Evolutionary conservation across 2,329 filamentous ascomycete genomes (phyloP).

Genomic region (Cladosporium sphaerospermum): DNA sequence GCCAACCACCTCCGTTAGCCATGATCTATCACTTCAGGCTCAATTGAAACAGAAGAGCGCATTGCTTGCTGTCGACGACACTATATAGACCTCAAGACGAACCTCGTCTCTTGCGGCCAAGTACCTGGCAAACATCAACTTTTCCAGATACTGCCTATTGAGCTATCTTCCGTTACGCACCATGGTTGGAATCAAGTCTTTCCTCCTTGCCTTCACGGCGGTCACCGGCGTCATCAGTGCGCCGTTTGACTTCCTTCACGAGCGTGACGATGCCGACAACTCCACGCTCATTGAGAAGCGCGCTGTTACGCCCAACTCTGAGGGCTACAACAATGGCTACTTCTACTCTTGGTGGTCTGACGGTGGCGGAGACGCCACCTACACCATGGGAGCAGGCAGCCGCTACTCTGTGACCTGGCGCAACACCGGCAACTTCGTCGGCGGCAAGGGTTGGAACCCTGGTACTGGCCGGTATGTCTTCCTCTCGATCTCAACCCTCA

Average conservation of each 20-base stretch:
- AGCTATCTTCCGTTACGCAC: neutral
- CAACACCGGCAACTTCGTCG: conserved; percentile 48
- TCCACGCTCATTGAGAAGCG: conserved; percentile 27
- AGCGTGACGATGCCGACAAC: conserved; percentile 29
- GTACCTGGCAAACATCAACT: neutral
- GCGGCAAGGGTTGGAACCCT: conserved; percentile 54
- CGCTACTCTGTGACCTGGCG: conserved; percentile 43
- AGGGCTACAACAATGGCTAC: conserved; percentile 50
- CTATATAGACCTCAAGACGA: neutral
- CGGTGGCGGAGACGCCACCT: conserved; percentile 44
- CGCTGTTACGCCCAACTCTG: conserved; percentile 38
- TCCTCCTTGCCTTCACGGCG: conserved; percentile 34
- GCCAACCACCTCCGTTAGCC: neutral
- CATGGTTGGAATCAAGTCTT: conserved; percentile 12
- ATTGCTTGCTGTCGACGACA: neutral
- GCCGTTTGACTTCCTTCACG: conserved; percentile 25
- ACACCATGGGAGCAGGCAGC: conserved; percentile 50
- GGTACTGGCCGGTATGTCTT: conserved; percentile 43
- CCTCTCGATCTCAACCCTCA: neutral
- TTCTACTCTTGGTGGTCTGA: conserved; percentile 59
- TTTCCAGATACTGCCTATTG: neutral
- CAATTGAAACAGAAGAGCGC: neutral
- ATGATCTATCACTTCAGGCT: neutral
- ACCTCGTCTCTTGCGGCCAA: neutral
- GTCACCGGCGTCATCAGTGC: conserved; percentile 31